Percentiles rank a stretch among this genome's conserved stretches.
These are phyloP conservation scores for Rubia occidens DNA, from an alignment of 305 asterid species.

Conservation along the genomic window DNA sequence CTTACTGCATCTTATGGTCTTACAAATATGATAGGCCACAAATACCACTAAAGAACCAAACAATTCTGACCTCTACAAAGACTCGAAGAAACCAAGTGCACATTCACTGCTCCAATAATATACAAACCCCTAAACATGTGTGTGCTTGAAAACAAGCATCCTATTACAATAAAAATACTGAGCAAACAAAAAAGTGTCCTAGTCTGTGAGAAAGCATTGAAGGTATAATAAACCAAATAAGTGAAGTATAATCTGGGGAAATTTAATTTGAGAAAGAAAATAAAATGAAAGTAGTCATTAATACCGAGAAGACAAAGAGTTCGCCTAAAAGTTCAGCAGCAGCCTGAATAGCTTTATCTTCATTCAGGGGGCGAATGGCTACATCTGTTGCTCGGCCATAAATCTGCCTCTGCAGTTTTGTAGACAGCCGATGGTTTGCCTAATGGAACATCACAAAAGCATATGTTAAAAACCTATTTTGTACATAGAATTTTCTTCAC, in stretches of 20 bases:
- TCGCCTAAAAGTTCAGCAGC: slow-evolving; percentile 91
- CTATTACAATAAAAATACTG: background rate
- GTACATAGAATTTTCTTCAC: background rate
- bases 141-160: slow-evolving; percentile 7
- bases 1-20: background rate
- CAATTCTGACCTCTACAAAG: background rate
- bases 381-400: slow-evolving; percentile 70
- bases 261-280: background rate
- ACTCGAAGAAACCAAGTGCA: background rate
- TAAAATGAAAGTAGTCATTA: slow-evolving; percentile 7
- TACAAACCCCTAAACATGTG: background rate
- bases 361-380: slow-evolving; percentile 73
- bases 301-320: slow-evolving; percentile 64
- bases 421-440: slow-evolving; percentile 74
- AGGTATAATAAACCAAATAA: slow-evolving; percentile 3
- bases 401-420: slow-evolving; percentile 67
- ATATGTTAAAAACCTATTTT: background rate
- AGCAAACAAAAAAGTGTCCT: background rate
- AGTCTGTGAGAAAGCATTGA: slow-evolving; percentile 1
- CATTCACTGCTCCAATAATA: background rate
- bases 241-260: background rate
- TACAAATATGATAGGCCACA: background rate
- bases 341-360: slow-evolving; percentile 83
- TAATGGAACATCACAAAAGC: slow-evolving; percentile 23
- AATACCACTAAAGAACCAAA: background rate